Base-by-base conservation (phyloP, 345 rosid genomes). In the Microcos paniculata region DNA sequence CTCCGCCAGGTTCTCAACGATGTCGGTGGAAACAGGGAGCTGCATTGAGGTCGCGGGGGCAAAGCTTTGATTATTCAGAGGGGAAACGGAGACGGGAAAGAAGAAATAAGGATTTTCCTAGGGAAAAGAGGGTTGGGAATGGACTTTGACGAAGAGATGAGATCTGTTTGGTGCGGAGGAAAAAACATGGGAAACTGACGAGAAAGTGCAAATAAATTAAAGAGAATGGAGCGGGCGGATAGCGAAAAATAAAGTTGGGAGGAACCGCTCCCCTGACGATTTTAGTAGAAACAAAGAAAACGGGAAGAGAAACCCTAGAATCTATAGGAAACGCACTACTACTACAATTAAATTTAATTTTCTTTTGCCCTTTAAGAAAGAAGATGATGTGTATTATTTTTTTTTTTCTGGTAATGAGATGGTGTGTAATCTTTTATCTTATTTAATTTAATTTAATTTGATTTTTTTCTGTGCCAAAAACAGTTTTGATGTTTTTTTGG, bases 241-340 rank as follows among this genome's bases (percentile, higher is more conserved):
- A 75, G 55, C 19, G 72, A 38, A 51, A 55, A n/a, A n/a, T n/a
- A 35, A 14, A 8, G 23, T 42, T 49, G 56, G 15, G 43, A 63
- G 48, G 45, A 6, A 64, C 61, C 67, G 68, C 67, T 73, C 76
- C 76, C 61, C 15, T 9, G 73, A 8, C 31, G n/a, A 72, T 62
- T 58, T 21, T 48, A 0, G 11, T 16, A 12, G 24, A 21, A 28
- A 31, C 30, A 62, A 26, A 23, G 52, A 26, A 31, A 35, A 69
- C 64, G 72, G 67, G 55, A 45, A 72, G 51, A 76, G 74, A 90
- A 88, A 85, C 90, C 92, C 94, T 88, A 83, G 82, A 79, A 71
- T 67, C 72, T 65, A 75, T 85, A 80, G 65, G 75, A 73, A 74
- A 69, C 74, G 77, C 30, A 72, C 12, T 14, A 72, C 15, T 64